phyloP scores from a whole-genome alignment of 1,284 basidiomycete species.

The Exsudoporus floridanus region DNA sequence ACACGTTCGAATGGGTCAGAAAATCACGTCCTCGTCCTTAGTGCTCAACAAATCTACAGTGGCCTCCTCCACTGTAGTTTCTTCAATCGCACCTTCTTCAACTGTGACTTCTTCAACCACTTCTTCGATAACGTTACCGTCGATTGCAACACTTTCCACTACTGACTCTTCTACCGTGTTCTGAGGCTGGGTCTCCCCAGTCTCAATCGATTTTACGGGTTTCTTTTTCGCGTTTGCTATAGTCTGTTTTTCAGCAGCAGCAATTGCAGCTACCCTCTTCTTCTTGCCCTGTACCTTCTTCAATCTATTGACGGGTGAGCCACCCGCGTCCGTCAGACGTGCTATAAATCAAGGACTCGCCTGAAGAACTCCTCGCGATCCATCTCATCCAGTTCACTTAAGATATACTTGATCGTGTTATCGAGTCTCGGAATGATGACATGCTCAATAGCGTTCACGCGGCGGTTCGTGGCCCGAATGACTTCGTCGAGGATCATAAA shows the following conservation, averaged over 20 bases:
- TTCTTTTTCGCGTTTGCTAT: conserved; percentile 27
- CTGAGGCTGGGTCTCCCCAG: conserved; percentile 5
- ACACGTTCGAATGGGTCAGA: conserved; percentile 43
- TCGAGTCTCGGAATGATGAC: conserved; percentile 95
- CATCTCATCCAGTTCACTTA: conserved; percentile 96
- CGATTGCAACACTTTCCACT: conserved; percentile 14
- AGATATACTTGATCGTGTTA: conserved; percentile 97
- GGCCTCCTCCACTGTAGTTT: conserved; percentile 31
- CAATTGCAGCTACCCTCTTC: conserved; percentile 58
- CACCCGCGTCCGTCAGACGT: background rate
- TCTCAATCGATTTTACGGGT: conserved; percentile 27
- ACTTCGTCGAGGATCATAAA: conserved; percentile 99
- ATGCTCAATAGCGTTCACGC: conserved; percentile 99
- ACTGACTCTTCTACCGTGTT: conserved; percentile 34
- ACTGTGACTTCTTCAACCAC: conserved; percentile 14
- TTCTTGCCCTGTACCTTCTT: conserved; percentile 99
- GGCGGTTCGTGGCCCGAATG: conserved; percentile 95
- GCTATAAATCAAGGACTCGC: conserved; percentile 36
- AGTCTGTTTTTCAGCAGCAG: conserved; percentile 25
- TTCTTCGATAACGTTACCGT: conserved; percentile 21
- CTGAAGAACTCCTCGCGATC: conserved; percentile 98
- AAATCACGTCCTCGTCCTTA: conserved; percentile 92
- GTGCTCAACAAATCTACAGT: conserved; percentile 68
- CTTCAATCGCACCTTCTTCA: conserved; percentile 9
- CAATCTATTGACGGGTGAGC: conserved; percentile 48